phyloP scores from a whole-genome alignment of 2,329 filamentous ascomycete species.

The Aspergillus sp. region DNA sequence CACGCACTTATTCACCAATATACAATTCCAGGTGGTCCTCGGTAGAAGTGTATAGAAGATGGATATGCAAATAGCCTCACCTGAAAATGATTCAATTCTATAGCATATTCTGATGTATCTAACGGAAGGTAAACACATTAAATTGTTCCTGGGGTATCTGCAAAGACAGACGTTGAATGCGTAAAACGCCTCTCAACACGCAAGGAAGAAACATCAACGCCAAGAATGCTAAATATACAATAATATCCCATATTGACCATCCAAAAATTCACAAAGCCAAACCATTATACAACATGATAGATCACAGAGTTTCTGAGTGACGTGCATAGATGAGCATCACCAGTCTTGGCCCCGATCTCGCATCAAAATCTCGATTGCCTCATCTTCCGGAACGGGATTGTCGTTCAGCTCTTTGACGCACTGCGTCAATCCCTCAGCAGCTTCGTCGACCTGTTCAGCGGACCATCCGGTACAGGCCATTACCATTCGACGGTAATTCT shows the following conservation, averaged over 20 bases:
- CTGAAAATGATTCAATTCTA: too few species aligned
- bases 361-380: slow-evolving; percentile 41
- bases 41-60: not conserved
- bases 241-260: not conserved
- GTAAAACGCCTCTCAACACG: slow-evolving; percentile 3
- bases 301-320: not conserved
- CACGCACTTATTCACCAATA: not conserved
- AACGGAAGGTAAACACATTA: slow-evolving; percentile 7
- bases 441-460: slow-evolving; percentile 70
- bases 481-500: slow-evolving; percentile 83
- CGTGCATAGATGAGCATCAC: slow-evolving; percentile 16
- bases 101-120: not conserved
- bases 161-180: slow-evolving; percentile 14
- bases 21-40: not conserved
- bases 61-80: too few species aligned
- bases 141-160: slow-evolving; percentile 17
- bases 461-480: slow-evolving; percentile 75
- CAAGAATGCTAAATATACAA: slow-evolving; percentile 4
- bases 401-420: slow-evolving; percentile 77
- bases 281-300: not conserved
- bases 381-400: slow-evolving; percentile 38
- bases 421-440: slow-evolving; percentile 70
- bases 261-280: not conserved
- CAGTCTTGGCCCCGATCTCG: slow-evolving; percentile 40
- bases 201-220: not conserved